These are phyloP conservation scores for Geotrichum citri-aurantii DNA, from an alignment of 1,139 yeast genomes.

Conservation along the genomic window DNA sequence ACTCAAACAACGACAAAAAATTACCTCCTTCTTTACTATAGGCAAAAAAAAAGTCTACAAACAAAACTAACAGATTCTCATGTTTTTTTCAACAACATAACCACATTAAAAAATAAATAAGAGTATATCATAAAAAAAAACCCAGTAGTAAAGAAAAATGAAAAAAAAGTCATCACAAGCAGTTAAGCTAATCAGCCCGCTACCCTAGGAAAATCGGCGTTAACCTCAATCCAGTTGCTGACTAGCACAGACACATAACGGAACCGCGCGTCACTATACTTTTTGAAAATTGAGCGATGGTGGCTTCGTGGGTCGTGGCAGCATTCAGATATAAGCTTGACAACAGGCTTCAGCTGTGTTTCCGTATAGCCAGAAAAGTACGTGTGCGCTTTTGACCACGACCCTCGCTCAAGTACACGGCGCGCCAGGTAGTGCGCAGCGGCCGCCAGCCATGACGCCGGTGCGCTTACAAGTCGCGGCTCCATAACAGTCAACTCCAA, in stretches of 20 bases:
- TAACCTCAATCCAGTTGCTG: conserved; percentile 55
- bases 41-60: too few species aligned
- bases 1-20: too few species aligned
- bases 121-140: too few species aligned
- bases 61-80: too few species aligned
- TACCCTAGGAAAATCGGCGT: neutral
- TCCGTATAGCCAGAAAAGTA: conserved; percentile 90
- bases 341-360: conserved; percentile 73
- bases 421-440: conserved; percentile 85
- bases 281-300: conserved; percentile 82
- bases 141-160: too few species aligned
- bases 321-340: conserved; percentile 61
- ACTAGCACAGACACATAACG: conserved; percentile 78
- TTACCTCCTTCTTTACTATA: too few species aligned
- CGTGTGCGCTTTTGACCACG: conserved; percentile 84
- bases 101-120: too few species aligned
- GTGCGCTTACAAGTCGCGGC: conserved; percentile 76
- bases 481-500: conserved; percentile 92
- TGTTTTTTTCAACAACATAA: too few species aligned
- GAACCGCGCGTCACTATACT: conserved; percentile 79
- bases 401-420: conserved; percentile 63
- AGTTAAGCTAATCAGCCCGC: too few species aligned
- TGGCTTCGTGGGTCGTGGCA: conserved; percentile 66
- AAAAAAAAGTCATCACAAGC: too few species aligned
- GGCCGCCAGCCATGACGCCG: conserved; percentile 94